Evolutionary conservation across 331 rosid genomes (phyloP), one percentile per base, ranked within the genome.

Genomic region (Pyracantha coccinea): DNA sequence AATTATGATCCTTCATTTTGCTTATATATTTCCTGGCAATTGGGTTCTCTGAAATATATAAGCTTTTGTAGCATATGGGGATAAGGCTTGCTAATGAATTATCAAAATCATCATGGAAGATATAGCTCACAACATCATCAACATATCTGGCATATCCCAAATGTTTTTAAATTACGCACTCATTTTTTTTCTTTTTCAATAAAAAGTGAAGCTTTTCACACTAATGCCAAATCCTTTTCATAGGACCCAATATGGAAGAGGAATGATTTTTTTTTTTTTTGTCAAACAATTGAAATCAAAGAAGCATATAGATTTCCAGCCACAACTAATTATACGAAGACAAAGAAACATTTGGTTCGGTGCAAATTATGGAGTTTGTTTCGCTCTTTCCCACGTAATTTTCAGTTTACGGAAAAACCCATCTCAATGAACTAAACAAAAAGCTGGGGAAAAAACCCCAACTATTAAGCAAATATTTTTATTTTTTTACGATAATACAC

Each of bases 61-160:
- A n/a, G 12, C 38, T 68, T 52, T 62, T 62, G 4, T 62, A 23
- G 45, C 67, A 54, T 73, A 38, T 76, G 53, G 52, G 59, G 41
- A 31, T 68, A 55, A 28, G 14, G 44, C 54, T 27, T 20, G 23
- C 54, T 41, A 58, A 76, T 41, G 75, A 58, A 58, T 23, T 20
- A 68, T 60, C 33, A 60, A 25, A 17, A 58, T 33, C 31, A n/a
- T 68, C 66, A 58, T 73, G 50, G 64, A 70, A 6, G 10, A 35
- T 28, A 11, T n/a, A 70, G 21, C 20, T 69, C 64, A 68, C 61
- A 54, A n/a, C 45, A 69, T 69, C 73, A 47, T 71, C 66, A 21
- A 12, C 23, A 14, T 54, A 41, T 41, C 15, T n/a, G 15, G 29
- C 61, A 32, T 15, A 57, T 45, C 66, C 35, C 27, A 57, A 55